phyloP scores from a whole-genome alignment of 257 asterid genomes.

The Henckelia pumila region DNA sequence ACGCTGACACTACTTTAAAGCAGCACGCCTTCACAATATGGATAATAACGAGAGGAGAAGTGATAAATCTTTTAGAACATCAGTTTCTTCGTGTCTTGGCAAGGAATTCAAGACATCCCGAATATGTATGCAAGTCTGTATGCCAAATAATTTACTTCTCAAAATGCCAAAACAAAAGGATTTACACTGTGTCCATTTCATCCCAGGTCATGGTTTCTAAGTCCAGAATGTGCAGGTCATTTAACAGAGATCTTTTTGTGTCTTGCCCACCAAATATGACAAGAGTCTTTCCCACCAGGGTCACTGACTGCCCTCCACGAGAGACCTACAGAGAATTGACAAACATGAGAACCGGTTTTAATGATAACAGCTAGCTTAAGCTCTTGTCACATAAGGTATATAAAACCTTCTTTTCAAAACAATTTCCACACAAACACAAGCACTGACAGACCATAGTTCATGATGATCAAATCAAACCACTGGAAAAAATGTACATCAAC shows the following conservation, averaged over 20 bases:
- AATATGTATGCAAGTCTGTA: conserved; percentile 21
- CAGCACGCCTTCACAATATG: neutral
- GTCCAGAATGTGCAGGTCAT: conserved; percentile 96
- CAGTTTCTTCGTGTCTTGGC: neutral
- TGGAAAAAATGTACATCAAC: conserved; percentile 1
- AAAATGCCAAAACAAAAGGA: conserved; percentile 20
- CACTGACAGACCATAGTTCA: conserved; percentile 11
- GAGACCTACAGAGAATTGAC: conserved; percentile 49
- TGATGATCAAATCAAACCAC: conserved; percentile 14
- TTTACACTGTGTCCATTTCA: conserved; percentile 90
- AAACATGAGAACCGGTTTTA: neutral
- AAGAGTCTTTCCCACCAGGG: conserved; percentile 71
- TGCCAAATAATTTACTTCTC: conserved; percentile 19
- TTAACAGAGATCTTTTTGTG: conserved; percentile 84
- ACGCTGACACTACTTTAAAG: conserved; percentile 3
- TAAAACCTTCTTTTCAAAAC: neutral
- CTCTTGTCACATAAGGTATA: neutral
- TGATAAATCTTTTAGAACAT: neutral
- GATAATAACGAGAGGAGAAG: neutral
- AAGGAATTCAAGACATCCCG: conserved; percentile 14
- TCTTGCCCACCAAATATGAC: conserved; percentile 98
- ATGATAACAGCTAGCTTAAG: neutral
- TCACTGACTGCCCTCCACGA: conserved; percentile 96
- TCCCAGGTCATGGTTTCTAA: conserved; percentile 98
- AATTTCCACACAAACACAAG: conserved; percentile 14